Conservation (phyloP, 257 asterid species). For the Solanum acaule region DNA sequence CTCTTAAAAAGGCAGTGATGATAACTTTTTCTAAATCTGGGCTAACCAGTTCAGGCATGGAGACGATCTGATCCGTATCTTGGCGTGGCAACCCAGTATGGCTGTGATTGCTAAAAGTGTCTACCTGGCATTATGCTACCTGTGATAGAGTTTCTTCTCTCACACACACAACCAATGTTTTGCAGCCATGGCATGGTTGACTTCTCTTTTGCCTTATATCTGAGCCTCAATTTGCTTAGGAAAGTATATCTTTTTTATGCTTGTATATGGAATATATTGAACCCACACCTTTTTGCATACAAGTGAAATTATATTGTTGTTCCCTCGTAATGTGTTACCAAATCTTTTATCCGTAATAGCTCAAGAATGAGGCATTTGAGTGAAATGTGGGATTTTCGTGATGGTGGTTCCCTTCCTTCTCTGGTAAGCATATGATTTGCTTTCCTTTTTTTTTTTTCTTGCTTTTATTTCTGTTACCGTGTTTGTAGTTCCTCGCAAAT, state of each 20-base stretch:
- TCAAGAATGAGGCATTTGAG: constrained; percentile 6
- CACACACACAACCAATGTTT: not conserved
- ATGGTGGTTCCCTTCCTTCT: constrained; percentile 7
- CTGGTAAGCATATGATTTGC: not conserved
- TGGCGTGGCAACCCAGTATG: constrained; percentile 1
- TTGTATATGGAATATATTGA: not conserved
- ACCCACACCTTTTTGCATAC: not conserved
- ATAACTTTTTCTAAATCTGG: not conserved
- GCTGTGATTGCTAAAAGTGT: not conserved
- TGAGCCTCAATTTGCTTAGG: not conserved
- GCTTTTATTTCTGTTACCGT: not conserved
- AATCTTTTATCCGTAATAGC: not conserved
- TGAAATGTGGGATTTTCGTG: not conserved
- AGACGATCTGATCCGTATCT: not conserved
- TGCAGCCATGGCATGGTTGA: constrained; percentile 18
- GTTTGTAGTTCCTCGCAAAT: not conserved
- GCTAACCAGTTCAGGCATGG: not conserved
- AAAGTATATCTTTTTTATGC: not conserved
- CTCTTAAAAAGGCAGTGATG: not conserved
- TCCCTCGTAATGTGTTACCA: not conserved
- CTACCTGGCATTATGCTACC: not conserved
- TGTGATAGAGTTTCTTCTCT: not conserved
- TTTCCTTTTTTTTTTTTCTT: not conserved
- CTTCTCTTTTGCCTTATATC: not conserved
- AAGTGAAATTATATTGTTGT: not conserved